Conservation (phyloP, 1,284 basidiomycete species). For the Fomitopsis betulina region DNA sequence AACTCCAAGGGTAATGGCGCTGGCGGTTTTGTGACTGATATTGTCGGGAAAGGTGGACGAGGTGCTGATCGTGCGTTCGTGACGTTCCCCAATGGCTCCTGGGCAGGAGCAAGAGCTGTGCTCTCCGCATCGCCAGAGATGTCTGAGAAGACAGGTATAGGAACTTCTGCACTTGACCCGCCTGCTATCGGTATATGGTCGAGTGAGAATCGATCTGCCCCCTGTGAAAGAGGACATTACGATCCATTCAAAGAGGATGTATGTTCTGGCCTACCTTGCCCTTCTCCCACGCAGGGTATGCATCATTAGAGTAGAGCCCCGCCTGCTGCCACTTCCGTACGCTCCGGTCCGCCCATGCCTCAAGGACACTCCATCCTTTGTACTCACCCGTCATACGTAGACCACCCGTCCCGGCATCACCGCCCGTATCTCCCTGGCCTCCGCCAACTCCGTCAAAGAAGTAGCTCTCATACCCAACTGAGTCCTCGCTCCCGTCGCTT, state of each 20-base stretch:
- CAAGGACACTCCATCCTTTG: slow-evolving; percentile 84
- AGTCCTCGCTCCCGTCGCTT: slow-evolving; percentile 72
- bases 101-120: slow-evolving; percentile 12
- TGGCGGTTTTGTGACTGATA: slow-evolving; percentile 66
- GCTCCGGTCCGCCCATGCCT: slow-evolving; percentile 88
- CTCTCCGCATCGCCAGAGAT: slow-evolving; percentile 12
- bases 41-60: slow-evolving; percentile 39
- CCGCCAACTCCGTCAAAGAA: slow-evolving; percentile 77
- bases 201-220: slow-evolving; percentile 22
- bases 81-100: slow-evolving; percentile 21
- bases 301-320: slow-evolving; percentile 55
- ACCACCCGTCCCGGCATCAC: slow-evolving; percentile 63
- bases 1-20: slow-evolving; percentile 60
- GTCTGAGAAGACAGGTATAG: slow-evolving; percentile 32
- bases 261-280: slow-evolving; percentile 38
- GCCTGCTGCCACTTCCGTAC: slow-evolving; percentile 79
- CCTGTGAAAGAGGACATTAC: slow-evolving; percentile 10
- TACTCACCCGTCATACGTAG: slow-evolving; percentile 79
- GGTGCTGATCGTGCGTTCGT: slow-evolving; percentile 15
- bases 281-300: slow-evolving; percentile 36
- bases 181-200: slow-evolving; percentile 19
- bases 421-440: slow-evolving; percentile 70
- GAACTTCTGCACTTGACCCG: slow-evolving; percentile 30
- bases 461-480: slow-evolving; percentile 82
- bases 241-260: background rate